Base-by-base conservation (phyloP, 768 basidiomycete species). In the Psilocybe tampanensis region DNA sequence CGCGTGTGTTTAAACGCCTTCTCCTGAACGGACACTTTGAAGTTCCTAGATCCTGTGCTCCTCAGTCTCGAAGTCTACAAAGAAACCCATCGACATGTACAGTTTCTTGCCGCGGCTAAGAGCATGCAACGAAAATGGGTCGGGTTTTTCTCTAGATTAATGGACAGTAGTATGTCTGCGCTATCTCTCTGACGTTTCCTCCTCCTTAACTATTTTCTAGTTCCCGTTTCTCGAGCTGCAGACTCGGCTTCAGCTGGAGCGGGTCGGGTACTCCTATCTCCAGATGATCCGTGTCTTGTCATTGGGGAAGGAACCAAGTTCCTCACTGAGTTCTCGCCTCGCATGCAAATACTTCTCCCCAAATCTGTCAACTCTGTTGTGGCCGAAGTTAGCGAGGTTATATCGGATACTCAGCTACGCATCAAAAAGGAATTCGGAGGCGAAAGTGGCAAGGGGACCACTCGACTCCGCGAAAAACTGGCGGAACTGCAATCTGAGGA, bases 1-100 rank as follows among this genome's bases (percentile, higher is more conserved):
- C 17, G 13, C 54, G 43, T 29, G 56, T 33, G 18, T 39, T 18
- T 50, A 54, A 26, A 22, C 11, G 45, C 13, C 18, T 6, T 29
- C 34, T 32, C 56, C 42, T 44, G 61, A 21, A 61, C 22, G 8
- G 13, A 39, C 39, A 44, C 17, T 58, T 6, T 32, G 18, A 71
- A 98, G 93, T 97, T 98, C 71, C 83, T 98, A 52, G 96, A 98
- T 68, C 93, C 94, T 7, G 74, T 97, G 47, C 79, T 98, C 50
- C 74, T 98, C 44, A 86, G 84, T 55, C 82, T 92, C 54, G 90
- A 97, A 70, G 93, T 94, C 18, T 85, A 90, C 70, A 85, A 88
- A 63, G 93, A 97, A 73, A 88, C 89, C 2, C 80, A 83, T 9
- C 82, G 96, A 42, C 82, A 85, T 65, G 91, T 96, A 18, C 86